Base-by-base conservation (phyloP, 495 filamentous ascomycete genomes). In the Amorphotheca resinae region DNA sequence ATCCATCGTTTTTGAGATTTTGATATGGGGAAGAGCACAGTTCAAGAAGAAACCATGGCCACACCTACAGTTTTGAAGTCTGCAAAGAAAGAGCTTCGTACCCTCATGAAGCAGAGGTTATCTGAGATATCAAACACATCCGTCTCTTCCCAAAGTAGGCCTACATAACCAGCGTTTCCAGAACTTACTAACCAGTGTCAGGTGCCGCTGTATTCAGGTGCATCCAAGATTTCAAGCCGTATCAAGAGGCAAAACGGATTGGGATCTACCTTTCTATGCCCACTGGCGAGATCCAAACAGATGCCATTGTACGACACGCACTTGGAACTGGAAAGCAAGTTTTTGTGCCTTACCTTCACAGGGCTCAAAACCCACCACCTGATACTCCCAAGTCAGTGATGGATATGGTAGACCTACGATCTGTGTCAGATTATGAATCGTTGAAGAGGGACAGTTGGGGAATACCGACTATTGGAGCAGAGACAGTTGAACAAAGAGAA, bases 211-310 rank as follows among this genome's bases (percentile, higher is more conserved):
- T 77, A 3, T 70, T 70, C 39, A 68, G 69, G 38, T 66, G 18
- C 23, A 16, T 56, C n/a, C 45, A 21, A 3, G 38, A 26, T 20
- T 44, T 51, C 40, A 53, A 42, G 21, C 64, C 68, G 1, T 95
- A 93, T 54, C 65, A 68, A 28, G 65, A 73, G 33, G 86, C 88
- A 22, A 71, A 72, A 44, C 69, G 77, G 20, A 73, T 96, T 49
- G 82, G 86, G 42, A 70, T 96, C 21, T 98, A 93, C 58, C 67
- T 98, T 15, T 93, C 91, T 9, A 98, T 98, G 87, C 86, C 86
- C 2, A 59, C 63, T 26, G 79, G 78, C 12, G 91, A 98, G 59
- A 71, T 94, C 11, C 79, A 80, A 34, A 96, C 93, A 11, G 76
- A 76, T 20, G 59, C 64, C 11, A 84, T 95, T 20, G 84, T 96